These are phyloP conservation scores for Pisolithus marmoratus DNA, from an alignment of 768 basidiomycete genomes.

Conservation along the genomic window DNA sequence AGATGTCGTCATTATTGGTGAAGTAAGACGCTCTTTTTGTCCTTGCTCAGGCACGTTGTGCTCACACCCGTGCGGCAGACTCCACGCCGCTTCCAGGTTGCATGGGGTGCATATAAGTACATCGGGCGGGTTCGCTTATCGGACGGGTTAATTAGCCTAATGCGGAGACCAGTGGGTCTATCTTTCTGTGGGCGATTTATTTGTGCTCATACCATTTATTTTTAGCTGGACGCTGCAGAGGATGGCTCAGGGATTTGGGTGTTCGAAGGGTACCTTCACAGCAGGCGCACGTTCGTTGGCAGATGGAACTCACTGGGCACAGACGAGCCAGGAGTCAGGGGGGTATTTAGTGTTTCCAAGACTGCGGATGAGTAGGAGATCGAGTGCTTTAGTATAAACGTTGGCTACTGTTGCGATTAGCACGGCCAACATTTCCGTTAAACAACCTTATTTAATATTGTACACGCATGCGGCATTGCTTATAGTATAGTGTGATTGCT, in stretches of 20 bases:
- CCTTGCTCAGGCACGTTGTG: conserved; percentile 11
- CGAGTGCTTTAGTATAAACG: not conserved
- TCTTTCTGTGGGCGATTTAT: not conserved
- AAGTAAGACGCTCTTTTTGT: conserved; percentile 21
- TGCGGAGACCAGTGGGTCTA: conserved; percentile 52
- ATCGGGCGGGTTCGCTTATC: conserved; percentile 48
- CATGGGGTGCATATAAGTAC: conserved; percentile 64
- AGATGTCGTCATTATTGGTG: conserved; percentile 33
- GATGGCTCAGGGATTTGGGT: conserved; percentile 46
- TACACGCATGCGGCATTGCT: not conserved
- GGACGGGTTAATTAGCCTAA: conserved; percentile 57
- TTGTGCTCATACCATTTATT: conserved; percentile 1
- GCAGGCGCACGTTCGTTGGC: conserved; percentile 47
- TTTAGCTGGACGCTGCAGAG: conserved; percentile 36
- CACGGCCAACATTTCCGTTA: no score
- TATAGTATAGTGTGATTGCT: not conserved
- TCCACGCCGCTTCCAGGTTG: conserved; percentile 44
- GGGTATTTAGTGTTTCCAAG: conserved; percentile 57
- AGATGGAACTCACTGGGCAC: conserved; percentile 40
- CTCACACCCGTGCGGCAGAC: conserved; percentile 39
- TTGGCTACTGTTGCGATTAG: not conserved
- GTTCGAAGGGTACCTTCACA: conserved; percentile 51
- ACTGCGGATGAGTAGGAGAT: conserved; percentile 16
- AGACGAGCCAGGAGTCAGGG: conserved; percentile 34
- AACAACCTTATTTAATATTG: not conserved